Evolutionary conservation across 2,329 filamentous ascomycete species (phyloP), one percentile per base, ranked within the genome.

Genomic region (Colletotrichum filicis): DNA sequence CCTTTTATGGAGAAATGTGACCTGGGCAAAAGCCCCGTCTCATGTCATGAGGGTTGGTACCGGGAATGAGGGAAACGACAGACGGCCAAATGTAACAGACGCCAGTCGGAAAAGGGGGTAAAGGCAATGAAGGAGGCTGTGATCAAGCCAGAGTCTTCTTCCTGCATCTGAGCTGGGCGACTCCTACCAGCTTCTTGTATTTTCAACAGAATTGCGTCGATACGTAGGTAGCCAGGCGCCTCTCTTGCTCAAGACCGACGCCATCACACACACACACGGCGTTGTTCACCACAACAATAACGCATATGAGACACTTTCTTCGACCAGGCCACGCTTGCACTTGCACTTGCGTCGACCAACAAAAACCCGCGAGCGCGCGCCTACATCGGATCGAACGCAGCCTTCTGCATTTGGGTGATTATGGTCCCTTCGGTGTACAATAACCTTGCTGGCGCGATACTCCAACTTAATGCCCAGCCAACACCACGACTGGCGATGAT

Each of bases 1-100:
- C 19, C 70, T 69, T 72, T 72, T 72, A 72, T 72, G 66, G 69
- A 26, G 65, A 69, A 72, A 30, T 49, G 24, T 24, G 65, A 63
- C 65, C 53, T 53, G 56, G 32, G 60, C 42, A 26, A 46, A 55
- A 42, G 52, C 53, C 24, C 52, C n/a, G 49, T 63, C 37, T 69
- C 30, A 22, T 49, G 42, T 22, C 42, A 49, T 49, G 53, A 62
- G 53, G 58, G 65, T 53, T 42, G 37, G 53, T 60, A 53, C 35
- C 59, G 42, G 49, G 42, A 60, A 53, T 12, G 63, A 71, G 30
- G 49, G 24, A 59, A 35, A 69, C 42, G 52, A 68, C 65, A n/a
- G 60, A 70, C 46, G 35, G 49, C 30, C 46, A 70, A 37, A 70
- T 70, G 66, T 71, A 70, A 73, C 66, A 32, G 56, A 37, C 32